Percentiles rank a stretch among this genome's conserved stretches.
These are phyloP conservation scores for Agroathelia rolfsii DNA, from an alignment of 1,284 basidiomycete species.

Conservation along the genomic window DNA sequence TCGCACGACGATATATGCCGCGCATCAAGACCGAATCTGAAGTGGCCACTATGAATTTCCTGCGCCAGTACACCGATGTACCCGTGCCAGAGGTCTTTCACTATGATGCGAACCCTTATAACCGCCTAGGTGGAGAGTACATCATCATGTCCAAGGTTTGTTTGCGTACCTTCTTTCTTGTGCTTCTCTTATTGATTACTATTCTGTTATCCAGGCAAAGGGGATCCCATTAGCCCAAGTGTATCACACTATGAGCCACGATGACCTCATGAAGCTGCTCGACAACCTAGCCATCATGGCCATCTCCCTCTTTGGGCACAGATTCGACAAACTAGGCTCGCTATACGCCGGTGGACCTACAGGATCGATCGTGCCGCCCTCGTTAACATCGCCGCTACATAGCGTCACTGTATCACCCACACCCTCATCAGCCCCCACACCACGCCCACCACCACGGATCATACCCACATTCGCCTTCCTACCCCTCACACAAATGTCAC, in stretches of 20 bases:
- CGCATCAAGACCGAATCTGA: conserved; percentile 75
- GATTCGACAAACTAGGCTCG: conserved; percentile 64
- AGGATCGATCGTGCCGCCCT: conserved; percentile 15
- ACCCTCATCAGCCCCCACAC: conserved; percentile 22
- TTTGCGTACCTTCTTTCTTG: conserved; percentile 10
- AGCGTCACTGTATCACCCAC: conserved; percentile 13
- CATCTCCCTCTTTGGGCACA: conserved; percentile 64
- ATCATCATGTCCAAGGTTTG: conserved; percentile 76
- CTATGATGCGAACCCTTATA: conserved; percentile 73
- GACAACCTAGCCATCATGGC: conserved; percentile 55
- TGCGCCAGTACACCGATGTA: conserved; percentile 54
- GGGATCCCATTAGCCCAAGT: conserved; percentile 60
- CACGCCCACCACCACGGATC: conserved; percentile 19
- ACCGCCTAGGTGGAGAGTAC: conserved; percentile 72
- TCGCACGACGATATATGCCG: conserved; percentile 75
- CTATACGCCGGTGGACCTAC: conserved; percentile 50
- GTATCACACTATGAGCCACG: conserved; percentile 57
- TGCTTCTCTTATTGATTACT: conserved; percentile 6
- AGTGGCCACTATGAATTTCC: conserved; percentile 69
- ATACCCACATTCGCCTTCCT: conserved; percentile 15
- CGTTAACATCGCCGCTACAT: conserved; percentile 7
- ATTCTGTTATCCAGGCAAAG: conserved; percentile 39
- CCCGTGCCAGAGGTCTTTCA: conserved; percentile 66
- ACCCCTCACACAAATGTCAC: conserved; percentile 11
- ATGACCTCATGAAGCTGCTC: conserved; percentile 49